Percentiles rank a stretch among this genome's conserved stretches.
These are phyloP conservation scores for Erythrophleum ivorense DNA, from an alignment of 331 rosid species.

Conservation along the genomic window DNA sequence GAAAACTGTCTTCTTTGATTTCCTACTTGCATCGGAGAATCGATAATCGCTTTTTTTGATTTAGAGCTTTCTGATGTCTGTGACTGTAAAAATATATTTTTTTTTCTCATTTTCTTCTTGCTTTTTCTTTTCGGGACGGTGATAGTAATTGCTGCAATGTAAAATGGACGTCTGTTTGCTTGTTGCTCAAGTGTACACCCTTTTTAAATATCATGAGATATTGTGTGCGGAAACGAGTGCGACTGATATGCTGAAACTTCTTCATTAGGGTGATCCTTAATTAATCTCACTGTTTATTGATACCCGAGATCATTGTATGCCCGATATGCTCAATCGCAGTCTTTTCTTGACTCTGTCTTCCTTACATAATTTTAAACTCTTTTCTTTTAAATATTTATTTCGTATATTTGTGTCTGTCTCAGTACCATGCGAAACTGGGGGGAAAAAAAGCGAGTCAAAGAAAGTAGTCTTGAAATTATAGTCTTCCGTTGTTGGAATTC, in stretches of 20 bases:
- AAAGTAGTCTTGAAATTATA: slow-evolving; percentile 19
- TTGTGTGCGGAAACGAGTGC: slow-evolving; percentile 27
- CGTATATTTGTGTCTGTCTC: neutral
- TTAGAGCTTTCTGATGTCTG: neutral
- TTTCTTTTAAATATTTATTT: neutral
- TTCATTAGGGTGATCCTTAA: slow-evolving; percentile 36
- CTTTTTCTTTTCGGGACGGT: neutral
- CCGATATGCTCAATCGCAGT: neutral
- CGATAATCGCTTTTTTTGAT: neutral
- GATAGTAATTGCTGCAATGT: slow-evolving; percentile 4
- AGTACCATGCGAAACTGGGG: neutral
- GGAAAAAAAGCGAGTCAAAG: neutral
- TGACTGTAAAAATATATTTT: neutral
- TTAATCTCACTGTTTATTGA: neutral
- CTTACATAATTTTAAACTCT: neutral
- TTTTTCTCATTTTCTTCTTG: too few species aligned
- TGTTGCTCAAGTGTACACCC: neutral
- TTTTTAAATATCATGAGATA: neutral
- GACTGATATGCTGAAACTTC: neutral
- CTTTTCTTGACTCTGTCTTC: neutral
- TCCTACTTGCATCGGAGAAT: neutral
- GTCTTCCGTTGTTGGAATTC: slow-evolving; percentile 15
- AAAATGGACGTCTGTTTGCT: neutral
- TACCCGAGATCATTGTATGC: neutral
- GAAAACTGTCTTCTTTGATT: neutral